These are phyloP conservation scores for Skeletonema tropicum DNA, from an alignment of 108 stramenopile species.

Conservation along the genomic window DNA sequence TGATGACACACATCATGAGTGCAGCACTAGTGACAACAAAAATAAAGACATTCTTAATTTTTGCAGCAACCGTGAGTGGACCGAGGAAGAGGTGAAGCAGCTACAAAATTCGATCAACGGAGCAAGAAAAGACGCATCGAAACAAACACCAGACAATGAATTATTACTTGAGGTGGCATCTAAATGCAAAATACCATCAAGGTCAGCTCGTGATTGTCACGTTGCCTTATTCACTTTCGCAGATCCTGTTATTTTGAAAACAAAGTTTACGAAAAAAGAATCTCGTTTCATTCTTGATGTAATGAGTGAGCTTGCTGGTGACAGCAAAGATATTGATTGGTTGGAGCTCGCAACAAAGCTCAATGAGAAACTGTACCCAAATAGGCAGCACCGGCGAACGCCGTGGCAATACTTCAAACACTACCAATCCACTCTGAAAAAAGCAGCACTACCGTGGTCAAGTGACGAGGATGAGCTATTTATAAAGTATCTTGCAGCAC, in stretches of 20 bases:
- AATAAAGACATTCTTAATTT: background rate
- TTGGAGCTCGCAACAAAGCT: conserved; percentile 30
- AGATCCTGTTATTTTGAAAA: conserved; percentile 16
- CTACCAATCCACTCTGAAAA: conserved; percentile 43
- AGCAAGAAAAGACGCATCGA: conserved; percentile 4
- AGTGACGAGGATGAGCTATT: conserved; percentile 65
- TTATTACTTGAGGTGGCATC: conserved; percentile 36
- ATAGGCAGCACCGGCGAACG: conserved; percentile 19
- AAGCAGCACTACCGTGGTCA: conserved; percentile 48
- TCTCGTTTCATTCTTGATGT: conserved; percentile 32
- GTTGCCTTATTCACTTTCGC: conserved; percentile 26
- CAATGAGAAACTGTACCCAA: conserved; percentile 20
- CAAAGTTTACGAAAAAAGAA: conserved; percentile 54
- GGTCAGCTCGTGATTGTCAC: conserved; percentile 36
- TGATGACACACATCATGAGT: background rate
- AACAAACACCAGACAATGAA: background rate
- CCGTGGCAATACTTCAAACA: conserved; percentile 58
- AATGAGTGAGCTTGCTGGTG: conserved; percentile 16
- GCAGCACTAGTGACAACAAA: no score
- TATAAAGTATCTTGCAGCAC: conserved; percentile 61
- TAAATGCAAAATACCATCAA: conserved; percentile 16
- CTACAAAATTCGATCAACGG: background rate
- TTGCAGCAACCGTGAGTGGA: background rate
- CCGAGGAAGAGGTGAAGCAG: background rate
- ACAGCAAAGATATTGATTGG: conserved; percentile 31